Percentiles rank a stretch among this genome's conserved stretches.
Conservation (phyloP, 768 basidiomycete species). For the Trametes villosa region DNA sequence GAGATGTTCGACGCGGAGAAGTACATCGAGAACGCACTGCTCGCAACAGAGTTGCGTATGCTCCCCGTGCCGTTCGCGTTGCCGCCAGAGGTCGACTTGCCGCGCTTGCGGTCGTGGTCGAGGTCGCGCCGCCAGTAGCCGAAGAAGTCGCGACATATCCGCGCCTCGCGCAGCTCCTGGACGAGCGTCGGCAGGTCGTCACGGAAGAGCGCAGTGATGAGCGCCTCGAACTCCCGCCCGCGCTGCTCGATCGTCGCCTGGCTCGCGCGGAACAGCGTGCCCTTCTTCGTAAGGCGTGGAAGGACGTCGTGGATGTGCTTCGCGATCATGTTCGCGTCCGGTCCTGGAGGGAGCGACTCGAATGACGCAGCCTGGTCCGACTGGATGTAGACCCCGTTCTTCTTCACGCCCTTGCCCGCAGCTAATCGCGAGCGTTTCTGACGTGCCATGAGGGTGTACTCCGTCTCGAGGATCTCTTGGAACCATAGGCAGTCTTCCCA, state of each 20-base stretch:
- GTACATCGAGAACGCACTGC: slow-evolving; percentile 61
- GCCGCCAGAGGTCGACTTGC: slow-evolving; percentile 20
- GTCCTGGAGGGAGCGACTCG: slow-evolving; percentile 84
- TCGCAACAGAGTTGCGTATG: slow-evolving; percentile 50
- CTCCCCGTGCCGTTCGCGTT: slow-evolving; percentile 31
- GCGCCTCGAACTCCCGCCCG: slow-evolving; percentile 57
- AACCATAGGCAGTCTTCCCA: slow-evolving; percentile 87
- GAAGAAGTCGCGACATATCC: slow-evolving; percentile 74
- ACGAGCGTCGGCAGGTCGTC: slow-evolving; percentile 68
- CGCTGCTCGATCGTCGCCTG: slow-evolving; percentile 69
- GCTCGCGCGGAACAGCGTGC: slow-evolving; percentile 71
- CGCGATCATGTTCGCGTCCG: slow-evolving; percentile 76
- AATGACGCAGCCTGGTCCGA: slow-evolving; percentile 80
- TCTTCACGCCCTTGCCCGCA: slow-evolving; percentile 78
- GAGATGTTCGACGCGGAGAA: slow-evolving; percentile 51
- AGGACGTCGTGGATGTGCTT: slow-evolving; percentile 67
- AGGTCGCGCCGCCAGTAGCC: slow-evolving; percentile 76
- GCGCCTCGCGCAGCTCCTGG: slow-evolving; percentile 62
- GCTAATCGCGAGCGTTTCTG: slow-evolving; percentile 69
- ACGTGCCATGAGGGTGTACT: slow-evolving; percentile 65
- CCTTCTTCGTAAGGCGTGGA: slow-evolving; percentile 72
- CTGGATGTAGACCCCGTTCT: slow-evolving; percentile 67
- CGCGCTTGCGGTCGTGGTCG: slow-evolving; percentile 55
- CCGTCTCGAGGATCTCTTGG: slow-evolving; percentile 68
- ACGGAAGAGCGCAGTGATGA: slow-evolving; percentile 62